Evolutionary conservation across 2,329 filamentous ascomycete species (phyloP).

Genomic region (Pseudogymnoascus verrucosus): DNA sequence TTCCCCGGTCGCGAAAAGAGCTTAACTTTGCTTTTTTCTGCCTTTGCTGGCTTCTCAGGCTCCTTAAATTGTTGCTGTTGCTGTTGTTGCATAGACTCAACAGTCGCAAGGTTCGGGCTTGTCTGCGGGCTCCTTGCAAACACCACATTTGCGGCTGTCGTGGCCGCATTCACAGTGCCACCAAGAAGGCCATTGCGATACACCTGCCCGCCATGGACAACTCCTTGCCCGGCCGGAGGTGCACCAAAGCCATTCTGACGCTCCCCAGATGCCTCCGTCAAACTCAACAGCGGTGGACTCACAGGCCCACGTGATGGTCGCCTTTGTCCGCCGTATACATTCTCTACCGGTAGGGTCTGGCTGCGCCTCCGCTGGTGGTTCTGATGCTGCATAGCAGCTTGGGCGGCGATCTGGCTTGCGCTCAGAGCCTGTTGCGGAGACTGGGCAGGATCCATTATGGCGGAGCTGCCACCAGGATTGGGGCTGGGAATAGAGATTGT

Average conservation of each 20-base stretch:
- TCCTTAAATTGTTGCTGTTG: conserved; percentile 18
- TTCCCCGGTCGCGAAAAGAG: conserved; percentile 72
- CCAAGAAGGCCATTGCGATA: conserved; percentile 57
- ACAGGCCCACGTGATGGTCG: conserved; percentile 37
- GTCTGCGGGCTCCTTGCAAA: conserved; percentile 53
- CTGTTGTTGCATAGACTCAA: conserved; percentile 3
- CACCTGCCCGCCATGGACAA: conserved; percentile 17
- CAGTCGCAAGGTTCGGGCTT: conserved; percentile 14
- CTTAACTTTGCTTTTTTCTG: conserved; percentile 71
- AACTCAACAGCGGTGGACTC: conserved; percentile 54
- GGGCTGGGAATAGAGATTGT: conserved; percentile 45
- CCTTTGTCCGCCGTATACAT: conserved; percentile 20
- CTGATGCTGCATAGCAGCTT: conserved; percentile 63
- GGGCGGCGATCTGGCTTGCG: conserved; percentile 74
- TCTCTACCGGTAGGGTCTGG: conserved; percentile 58
- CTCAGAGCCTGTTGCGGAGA: conserved; percentile 31
- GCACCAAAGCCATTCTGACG: conserved; percentile 45
- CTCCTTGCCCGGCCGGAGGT: conserved; percentile 25
- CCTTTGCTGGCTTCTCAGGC: conserved; percentile 53
- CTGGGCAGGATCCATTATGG: conserved; percentile 23
- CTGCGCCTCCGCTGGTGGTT: conserved; percentile 55
- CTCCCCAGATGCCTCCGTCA: conserved; percentile 58
- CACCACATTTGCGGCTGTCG: conserved; percentile 64
- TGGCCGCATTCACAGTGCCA: conserved; percentile 55
- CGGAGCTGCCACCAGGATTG: conserved; percentile 31